Conservation (phyloP, 176 grass and related monocot species). For the bread wheat (Triticum aestivum) region DNA sequence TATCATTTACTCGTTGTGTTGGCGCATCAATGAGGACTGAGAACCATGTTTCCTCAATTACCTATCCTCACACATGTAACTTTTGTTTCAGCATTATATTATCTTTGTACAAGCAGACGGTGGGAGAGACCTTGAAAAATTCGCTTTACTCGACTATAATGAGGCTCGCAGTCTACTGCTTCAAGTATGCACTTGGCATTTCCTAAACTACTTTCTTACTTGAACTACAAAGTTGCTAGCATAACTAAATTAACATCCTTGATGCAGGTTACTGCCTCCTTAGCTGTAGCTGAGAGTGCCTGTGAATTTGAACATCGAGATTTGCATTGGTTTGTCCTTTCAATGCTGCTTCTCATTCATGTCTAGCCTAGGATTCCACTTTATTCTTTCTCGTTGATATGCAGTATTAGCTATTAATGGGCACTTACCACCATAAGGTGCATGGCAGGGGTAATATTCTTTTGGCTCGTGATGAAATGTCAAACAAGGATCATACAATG, state of each 20-base stretch:
- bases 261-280: constrained; percentile 68
- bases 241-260: constrained; percentile 6
- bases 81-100: constrained; percentile 73
- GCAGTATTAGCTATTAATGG: constrained; percentile 18
- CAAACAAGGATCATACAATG: constrained; percentile 29
- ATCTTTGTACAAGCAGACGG: constrained; percentile 93
- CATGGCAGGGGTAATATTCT: constrained; percentile 88
- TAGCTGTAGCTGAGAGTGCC: constrained; percentile 81
- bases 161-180: constrained; percentile 78
- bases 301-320: constrained; percentile 98
- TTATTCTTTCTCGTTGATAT: neutral
- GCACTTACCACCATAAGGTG: constrained; percentile 28
- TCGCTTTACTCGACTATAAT: constrained; percentile 60
- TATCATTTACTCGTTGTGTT: neutral
- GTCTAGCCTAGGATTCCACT: neutral
- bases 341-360: constrained; percentile 12
- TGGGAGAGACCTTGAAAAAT: constrained; percentile 86
- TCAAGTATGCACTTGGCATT: constrained; percentile 57
- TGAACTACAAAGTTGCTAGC: neutral
- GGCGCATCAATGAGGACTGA: neutral
- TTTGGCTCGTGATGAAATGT: constrained; percentile 60
- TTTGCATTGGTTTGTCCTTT: constrained; percentile 78
- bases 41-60: neutral
- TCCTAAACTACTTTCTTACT: constrained; percentile 21
- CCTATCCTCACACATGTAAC: neutral